These are phyloP conservation scores for Boletales sp. DNA, from an alignment of 768 basidiomycete genomes.

Conservation along the genomic window DNA sequence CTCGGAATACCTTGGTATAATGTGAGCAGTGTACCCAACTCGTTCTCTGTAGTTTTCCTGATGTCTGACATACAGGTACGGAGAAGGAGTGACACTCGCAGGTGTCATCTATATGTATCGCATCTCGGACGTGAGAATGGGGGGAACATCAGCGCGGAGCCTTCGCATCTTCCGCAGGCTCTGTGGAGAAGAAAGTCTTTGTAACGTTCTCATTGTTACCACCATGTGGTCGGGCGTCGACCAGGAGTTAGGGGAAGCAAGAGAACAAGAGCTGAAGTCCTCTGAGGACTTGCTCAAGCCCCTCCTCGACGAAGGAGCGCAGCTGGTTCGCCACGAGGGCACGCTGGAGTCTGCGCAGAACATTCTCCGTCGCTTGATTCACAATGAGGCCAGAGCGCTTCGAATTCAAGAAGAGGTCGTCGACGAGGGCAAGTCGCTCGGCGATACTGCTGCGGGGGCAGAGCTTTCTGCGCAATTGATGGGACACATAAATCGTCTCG, in stretches of 20 bases:
- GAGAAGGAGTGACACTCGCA: slow-evolving; percentile 35
- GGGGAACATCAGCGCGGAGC: slow-evolving; percentile 47
- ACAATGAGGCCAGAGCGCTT: slow-evolving; percentile 39
- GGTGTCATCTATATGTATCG: slow-evolving; percentile 55
- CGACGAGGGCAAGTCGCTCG: slow-evolving; percentile 43
- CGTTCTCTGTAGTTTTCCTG: no score
- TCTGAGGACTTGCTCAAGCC: slow-evolving; percentile 47
- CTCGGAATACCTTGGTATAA: slow-evolving; percentile 33
- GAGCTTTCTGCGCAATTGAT: slow-evolving; percentile 32
- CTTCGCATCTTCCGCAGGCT: slow-evolving; percentile 49
- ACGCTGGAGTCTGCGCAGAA: slow-evolving; percentile 38
- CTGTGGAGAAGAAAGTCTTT: slow-evolving; percentile 46
- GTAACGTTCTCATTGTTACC: slow-evolving; percentile 50
- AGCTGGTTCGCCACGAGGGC: slow-evolving; percentile 39
- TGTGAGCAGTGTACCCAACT: slow-evolving; percentile 14
- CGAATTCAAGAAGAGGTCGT: slow-evolving; percentile 56
- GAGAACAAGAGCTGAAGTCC: slow-evolving; percentile 43
- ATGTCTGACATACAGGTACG: slow-evolving; percentile 16
- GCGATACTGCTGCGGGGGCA: slow-evolving; percentile 49
- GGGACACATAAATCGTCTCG: not conserved
- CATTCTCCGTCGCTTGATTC: slow-evolving; percentile 41
- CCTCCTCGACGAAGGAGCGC: slow-evolving; percentile 45
- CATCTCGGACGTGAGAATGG: slow-evolving; percentile 48
- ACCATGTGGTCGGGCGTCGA: slow-evolving; percentile 49
- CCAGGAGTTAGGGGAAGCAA: slow-evolving; percentile 31